A percentile compares a stretch with the other conserved stretches of the same genome.
These are phyloP conservation scores for Heterobasidion parviporum DNA, from an alignment of 1,284 basidiomycete species.

Conservation along the genomic window DNA sequence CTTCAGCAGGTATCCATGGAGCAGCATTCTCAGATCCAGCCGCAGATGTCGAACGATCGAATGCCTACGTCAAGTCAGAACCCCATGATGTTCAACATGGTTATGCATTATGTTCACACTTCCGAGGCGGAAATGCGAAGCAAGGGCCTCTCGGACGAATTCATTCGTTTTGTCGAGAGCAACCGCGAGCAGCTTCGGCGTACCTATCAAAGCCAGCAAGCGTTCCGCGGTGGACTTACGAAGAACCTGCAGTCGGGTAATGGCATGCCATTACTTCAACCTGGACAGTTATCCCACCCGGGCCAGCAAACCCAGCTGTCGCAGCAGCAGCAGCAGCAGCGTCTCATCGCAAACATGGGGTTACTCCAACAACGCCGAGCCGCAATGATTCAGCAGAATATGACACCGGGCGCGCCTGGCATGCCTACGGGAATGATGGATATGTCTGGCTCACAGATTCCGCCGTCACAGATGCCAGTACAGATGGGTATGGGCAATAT, in stretches of 20 bases:
- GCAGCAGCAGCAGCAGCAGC: conserved; percentile 5
- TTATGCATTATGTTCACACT: conserved; percentile 34
- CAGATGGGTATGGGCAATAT: background rate
- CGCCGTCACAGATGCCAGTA: background rate
- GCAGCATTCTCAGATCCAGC: background rate
- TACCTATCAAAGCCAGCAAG: conserved; percentile 28
- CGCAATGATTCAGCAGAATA: background rate
- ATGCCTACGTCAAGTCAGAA: background rate
- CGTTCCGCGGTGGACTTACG: conserved; percentile 25
- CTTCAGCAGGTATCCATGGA: background rate
- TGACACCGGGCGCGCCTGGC: background rate
- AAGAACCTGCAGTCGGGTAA: conserved; percentile 10
- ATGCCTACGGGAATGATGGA: background rate
- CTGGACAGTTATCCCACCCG: conserved; percentile 1
- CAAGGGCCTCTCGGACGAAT: conserved; percentile 37
- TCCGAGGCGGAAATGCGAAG: conserved; percentile 43
- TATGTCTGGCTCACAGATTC: background rate
- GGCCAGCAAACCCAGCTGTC: conserved; percentile 4
- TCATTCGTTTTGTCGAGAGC: conserved; percentile 50
- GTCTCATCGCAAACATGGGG: background rate
- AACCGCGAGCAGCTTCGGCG: conserved; percentile 41
- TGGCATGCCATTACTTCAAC: conserved; percentile 1
- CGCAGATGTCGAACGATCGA: background rate
- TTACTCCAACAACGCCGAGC: background rate
- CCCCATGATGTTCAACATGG: conserved; percentile 27